Evolutionary conservation across 495 filamentous ascomycete genomes (phyloP).

Genomic region (Cercophora sp.): DNA sequence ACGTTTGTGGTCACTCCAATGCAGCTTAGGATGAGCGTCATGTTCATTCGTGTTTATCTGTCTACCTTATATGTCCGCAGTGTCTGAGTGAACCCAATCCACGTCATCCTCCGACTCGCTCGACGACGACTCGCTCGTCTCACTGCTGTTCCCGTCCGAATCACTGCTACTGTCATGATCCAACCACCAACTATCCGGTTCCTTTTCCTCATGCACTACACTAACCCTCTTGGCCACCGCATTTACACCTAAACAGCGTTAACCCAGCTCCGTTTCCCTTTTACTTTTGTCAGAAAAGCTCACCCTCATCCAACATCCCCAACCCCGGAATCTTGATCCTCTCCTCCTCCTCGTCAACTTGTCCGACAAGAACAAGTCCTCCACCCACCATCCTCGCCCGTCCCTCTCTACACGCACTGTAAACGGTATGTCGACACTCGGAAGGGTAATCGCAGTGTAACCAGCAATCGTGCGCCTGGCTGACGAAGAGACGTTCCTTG

Average conservation of each 20-base stretch:
- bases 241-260: not conserved
- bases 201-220: not conserved
- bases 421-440: constrained; percentile 33
- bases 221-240: not conserved
- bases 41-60: too few relatives aligned
- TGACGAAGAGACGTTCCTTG: constrained; percentile 27
- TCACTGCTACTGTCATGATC: too few relatives aligned
- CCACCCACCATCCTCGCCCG: not conserved
- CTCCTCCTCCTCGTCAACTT: not conserved
- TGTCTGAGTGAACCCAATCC: too few relatives aligned
- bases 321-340: not conserved
- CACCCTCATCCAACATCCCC: not conserved
- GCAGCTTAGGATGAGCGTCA: too few relatives aligned
- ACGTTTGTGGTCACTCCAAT: too few relatives aligned
- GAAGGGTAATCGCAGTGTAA: constrained; percentile 42
- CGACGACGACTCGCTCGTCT: too few relatives aligned
- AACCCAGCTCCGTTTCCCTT: not conserved
- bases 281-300: not conserved
- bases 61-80: too few relatives aligned
- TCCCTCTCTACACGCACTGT: constrained; percentile 8
- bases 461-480: constrained; percentile 33
- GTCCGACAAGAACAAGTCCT: too few relatives aligned
- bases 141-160: too few relatives aligned
- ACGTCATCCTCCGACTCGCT: too few relatives aligned
- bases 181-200: too few relatives aligned